These are phyloP conservation scores for Camellia granthamiana DNA, from an alignment of 148 eudicot species.

Conservation along the genomic window DNA sequence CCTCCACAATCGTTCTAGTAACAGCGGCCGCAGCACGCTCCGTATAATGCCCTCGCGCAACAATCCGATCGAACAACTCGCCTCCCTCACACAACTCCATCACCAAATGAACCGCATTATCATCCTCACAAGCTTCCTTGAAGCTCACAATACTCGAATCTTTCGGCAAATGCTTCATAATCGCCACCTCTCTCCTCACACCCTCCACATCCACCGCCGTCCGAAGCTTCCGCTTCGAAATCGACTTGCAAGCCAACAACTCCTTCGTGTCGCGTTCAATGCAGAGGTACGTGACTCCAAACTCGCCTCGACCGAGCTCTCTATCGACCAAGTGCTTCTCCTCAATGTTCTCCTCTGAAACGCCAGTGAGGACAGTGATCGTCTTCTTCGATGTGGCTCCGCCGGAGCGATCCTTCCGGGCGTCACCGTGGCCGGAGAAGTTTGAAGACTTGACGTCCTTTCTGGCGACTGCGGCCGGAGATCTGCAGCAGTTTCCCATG, in stretches of 20 bases:
- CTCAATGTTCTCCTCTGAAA: slow-evolving; percentile 48
- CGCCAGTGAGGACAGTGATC: slow-evolving; percentile 51
- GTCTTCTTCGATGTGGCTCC: slow-evolving; percentile 24
- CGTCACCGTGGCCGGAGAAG: slow-evolving; percentile 39
- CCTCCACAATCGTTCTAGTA: slow-evolving; percentile 68
- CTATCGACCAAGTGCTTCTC: slow-evolving; percentile 61
- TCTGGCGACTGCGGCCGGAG: slow-evolving; percentile 80
- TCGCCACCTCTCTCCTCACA: slow-evolving; percentile 76
- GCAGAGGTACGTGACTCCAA: slow-evolving; percentile 73
- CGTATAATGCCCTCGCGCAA: slow-evolving; percentile 74
- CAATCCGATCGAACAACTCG: slow-evolving; percentile 83
- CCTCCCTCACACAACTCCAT: slow-evolving; percentile 93
- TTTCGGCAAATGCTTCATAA: slow-evolving; percentile 70
- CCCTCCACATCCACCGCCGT: slow-evolving; percentile 80
- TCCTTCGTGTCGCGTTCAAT: slow-evolving; percentile 49
- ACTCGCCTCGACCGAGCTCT: slow-evolving; percentile 78
- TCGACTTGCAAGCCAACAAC: slow-evolving; percentile 73
- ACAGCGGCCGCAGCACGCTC: slow-evolving; percentile 76
- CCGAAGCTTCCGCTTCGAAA: slow-evolving; percentile 73
- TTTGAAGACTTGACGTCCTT: slow-evolving; percentile 70
- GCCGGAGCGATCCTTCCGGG: slow-evolving; percentile 27
- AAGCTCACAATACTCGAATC: slow-evolving; percentile 62
- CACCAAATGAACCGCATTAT: slow-evolving; percentile 76
- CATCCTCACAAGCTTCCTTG: slow-evolving; percentile 86
- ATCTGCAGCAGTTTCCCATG: slow-evolving; percentile 93